These are phyloP conservation scores for Erigeron philadelphicus DNA, from an alignment of 140 eudicot species.

Conservation along the genomic window DNA sequence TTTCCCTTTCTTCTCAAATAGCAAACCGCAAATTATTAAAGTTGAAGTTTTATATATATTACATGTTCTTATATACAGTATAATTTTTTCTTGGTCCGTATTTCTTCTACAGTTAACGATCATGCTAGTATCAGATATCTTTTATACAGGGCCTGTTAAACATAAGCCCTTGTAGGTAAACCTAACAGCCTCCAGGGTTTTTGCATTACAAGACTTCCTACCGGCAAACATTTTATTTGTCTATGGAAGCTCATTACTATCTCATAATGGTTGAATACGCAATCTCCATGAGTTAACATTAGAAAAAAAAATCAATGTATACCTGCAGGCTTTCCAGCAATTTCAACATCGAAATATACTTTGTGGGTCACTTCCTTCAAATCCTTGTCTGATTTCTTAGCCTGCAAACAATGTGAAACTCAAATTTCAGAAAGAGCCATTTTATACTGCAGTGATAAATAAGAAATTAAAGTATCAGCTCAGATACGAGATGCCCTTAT, in stretches of 20 bases:
- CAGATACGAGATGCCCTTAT: too few species aligned
- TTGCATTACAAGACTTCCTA: background rate
- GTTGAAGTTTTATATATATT: too few species aligned
- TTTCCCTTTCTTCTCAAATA: background rate
- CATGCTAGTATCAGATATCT: background rate
- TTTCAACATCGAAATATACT: constrained; percentile 82
- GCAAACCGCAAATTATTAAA: too few species aligned
- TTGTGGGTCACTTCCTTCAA: constrained; percentile 75
- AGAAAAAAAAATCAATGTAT: constrained; percentile 13
- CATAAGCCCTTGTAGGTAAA: background rate
- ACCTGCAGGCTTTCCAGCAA: constrained; percentile 86
- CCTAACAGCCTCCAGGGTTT: background rate
- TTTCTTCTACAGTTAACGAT: constrained; percentile 3
- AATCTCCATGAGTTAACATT: background rate
- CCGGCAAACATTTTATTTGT: background rate
- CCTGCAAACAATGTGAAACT: constrained; percentile 37
- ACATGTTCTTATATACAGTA: background rate
- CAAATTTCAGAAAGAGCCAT: constrained; percentile 11
- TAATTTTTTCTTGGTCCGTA: background rate
- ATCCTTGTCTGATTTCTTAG: constrained; percentile 65
- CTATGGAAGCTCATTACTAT: background rate
- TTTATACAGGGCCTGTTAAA: background rate
- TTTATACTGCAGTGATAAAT: background rate
- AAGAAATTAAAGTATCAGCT: background rate
- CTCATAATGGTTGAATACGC: background rate